These are phyloP conservation scores for Ottelia alismoides DNA, from an alignment of 106 monocot species.

Conservation along the genomic window DNA sequence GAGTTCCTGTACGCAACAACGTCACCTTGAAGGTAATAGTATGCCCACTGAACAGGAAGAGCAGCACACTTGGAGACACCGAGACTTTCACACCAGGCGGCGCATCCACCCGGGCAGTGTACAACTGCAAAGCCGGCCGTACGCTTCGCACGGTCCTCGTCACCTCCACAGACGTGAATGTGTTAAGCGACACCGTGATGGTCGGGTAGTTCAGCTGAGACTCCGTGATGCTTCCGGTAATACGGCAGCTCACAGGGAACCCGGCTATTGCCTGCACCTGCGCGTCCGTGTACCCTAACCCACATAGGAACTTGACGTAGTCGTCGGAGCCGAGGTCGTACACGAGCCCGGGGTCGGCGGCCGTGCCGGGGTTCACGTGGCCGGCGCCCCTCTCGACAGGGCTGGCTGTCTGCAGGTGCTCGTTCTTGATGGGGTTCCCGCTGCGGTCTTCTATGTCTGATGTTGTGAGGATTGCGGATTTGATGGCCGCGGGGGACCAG, in stretches of 20 bases:
- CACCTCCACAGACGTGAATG: no score
- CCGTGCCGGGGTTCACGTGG: slow-evolving; percentile 50
- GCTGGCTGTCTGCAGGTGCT: slow-evolving; percentile 39
- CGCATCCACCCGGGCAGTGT: slow-evolving; percentile 22
- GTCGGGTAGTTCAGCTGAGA: no score
- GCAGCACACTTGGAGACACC: slow-evolving; percentile 36
- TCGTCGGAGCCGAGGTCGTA: slow-evolving; percentile 47
- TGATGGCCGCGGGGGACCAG: no score
- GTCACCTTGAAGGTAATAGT: slow-evolving; percentile 34
- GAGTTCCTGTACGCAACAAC: no score
- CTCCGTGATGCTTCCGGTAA: neutral
- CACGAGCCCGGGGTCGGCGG: slow-evolving; percentile 50
- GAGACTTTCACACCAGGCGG: slow-evolving; percentile 21
- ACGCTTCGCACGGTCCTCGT: slow-evolving; percentile 39
- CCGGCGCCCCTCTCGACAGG: slow-evolving; percentile 42
- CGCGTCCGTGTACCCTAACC: no score
- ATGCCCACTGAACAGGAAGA: slow-evolving; percentile 26
- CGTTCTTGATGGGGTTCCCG: slow-evolving; percentile 27
- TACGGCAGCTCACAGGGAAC: slow-evolving; percentile 36
- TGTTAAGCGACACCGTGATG: no score
- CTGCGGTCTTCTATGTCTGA: slow-evolving; percentile 49
- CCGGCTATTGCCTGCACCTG: slow-evolving; percentile 47
- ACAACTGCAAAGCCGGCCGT: slow-evolving; percentile 17
- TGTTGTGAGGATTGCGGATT: no score
- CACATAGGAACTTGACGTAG: slow-evolving; percentile 25